These are phyloP conservation scores for Leccinum variicolor DNA, from an alignment of 768 basidiomycete species.

Conservation along the genomic window DNA sequence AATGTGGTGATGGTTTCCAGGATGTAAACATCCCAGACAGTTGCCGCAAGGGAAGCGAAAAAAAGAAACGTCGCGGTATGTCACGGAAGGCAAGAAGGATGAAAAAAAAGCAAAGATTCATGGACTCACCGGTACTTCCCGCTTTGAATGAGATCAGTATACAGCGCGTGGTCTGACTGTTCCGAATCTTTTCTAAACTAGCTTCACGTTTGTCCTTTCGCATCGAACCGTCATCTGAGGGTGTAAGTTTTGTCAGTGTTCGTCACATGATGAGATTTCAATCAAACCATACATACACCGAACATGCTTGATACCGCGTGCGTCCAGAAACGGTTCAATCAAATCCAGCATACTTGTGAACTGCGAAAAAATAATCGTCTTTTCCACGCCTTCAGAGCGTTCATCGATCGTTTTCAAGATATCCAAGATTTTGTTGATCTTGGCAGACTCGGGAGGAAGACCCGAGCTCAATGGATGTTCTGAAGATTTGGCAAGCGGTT, in stretches of 20 bases:
- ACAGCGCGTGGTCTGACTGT: slow-evolving; percentile 52
- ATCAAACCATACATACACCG: slow-evolving; percentile 63
- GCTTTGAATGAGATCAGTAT: slow-evolving; percentile 98
- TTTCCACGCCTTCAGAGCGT: slow-evolving; percentile 61
- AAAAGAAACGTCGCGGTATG: not conserved
- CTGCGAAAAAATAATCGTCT: slow-evolving; percentile 96
- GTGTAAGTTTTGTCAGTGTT: slow-evolving; percentile 5
- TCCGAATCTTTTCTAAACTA: slow-evolving; percentile 70
- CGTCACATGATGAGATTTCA: not conserved
- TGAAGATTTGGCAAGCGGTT: slow-evolving; percentile 47
- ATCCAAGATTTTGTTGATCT: slow-evolving; percentile 79
- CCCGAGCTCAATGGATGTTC: slow-evolving; percentile 18
- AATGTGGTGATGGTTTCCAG: not conserved
- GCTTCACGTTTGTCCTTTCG: slow-evolving; percentile 69
- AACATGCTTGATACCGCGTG: slow-evolving; percentile 65
- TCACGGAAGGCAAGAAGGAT: not conserved
- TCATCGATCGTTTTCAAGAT: slow-evolving; percentile 64
- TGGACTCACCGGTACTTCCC: slow-evolving; percentile 75
- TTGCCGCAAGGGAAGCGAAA: not conserved
- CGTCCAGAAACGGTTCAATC: slow-evolving; percentile 78
- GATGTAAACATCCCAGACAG: not conserved
- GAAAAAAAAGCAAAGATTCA: not conserved
- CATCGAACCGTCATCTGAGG: slow-evolving; percentile 88
- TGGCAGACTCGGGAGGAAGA: slow-evolving; percentile 74
- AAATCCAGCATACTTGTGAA: slow-evolving; percentile 87